Evolutionary conservation across 441 rosid species (phyloP), one percentile per base, ranked within the genome.

Genomic region (Kokia cookei): DNA sequence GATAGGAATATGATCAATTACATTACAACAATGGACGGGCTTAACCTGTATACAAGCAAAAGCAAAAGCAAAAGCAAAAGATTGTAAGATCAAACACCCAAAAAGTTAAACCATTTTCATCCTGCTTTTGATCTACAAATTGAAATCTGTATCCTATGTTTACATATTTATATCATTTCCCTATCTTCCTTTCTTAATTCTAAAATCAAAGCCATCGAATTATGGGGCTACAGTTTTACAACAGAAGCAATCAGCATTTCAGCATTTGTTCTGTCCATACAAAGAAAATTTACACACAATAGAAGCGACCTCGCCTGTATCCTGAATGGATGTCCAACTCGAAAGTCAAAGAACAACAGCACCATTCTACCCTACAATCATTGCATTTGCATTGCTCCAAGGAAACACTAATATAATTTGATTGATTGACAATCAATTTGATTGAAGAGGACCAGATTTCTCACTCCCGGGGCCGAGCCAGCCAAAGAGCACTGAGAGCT

Each of bases 401-500:
- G 35, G 55, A 51, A 48, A 54, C 40, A 53, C 50, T 37, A 55
- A 32, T 12, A 15, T 7, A 64, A 53, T 35, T 32, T 37, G 45
- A 68, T 68, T 54, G 7, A 3, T 2, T n/a, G 62, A 53, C n/a
- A 4, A 14, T 35, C 6, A 26, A 19, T 40, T 62, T 74, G 47
- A 10, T 42, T 42, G 12, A 42, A 42, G 47, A 42, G 47, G 47
- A 42, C 45, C 26, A 12, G 35, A 66, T n/a, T 32, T 17, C 66
- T 89, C 79, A 89, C 61, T 89, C 94, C 61, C 86, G 82, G 14
- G 94, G 92, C 15, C 94, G 86, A 19, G 94, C 92, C 77, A 90
- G 79, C 94, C 94, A 90, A 13, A 90, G 88, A 53, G 94, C 86
- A 58, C 94, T 90, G 69, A 88, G 91, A 3, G 94, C 90, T 54